Evolutionary conservation across 371 early-diverging fungal genomes (phyloP), one percentile per base, ranked within the genome.

Genomic region (Mucor saturninus): DNA sequence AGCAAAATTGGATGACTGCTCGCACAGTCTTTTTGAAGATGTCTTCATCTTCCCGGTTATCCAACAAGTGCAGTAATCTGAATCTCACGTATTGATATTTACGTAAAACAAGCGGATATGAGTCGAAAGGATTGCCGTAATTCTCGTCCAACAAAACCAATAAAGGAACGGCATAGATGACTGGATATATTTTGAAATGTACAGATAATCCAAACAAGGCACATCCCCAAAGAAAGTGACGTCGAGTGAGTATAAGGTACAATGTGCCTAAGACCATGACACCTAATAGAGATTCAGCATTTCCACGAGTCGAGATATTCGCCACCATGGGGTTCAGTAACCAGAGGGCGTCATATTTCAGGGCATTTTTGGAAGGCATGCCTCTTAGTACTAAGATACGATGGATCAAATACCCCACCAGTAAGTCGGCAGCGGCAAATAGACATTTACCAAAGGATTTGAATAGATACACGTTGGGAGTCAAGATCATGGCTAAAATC

Each of bases 181-280:
- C 83, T 5, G 99, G 98, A 73, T 97, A 99, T 6, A 98, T 94
- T 72, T 99, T 99, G 65, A 98, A 87, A 72, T 99, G 99, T 7
- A 98, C 96, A 5, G 95, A 81, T n/a, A 96, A 69, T 0, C 98
- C 99, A 83, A 93, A 95, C 35, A 91, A 38, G 9, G 88, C 75
- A 5, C 93, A 92, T 0, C 88, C 93, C 32, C 76, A 57, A 7
- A 67, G 74, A 31, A 86, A 73, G 28, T 53, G 48, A 26, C 80
- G 74, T 21, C 82, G 76, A 13, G 68, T 76, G 54, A 89, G 62
- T 14, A 97, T 68, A n/a, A 81, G 68, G 64, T 89, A 93, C 4
- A 98, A 67, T 2, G 89, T 79, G 2, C 84, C 88, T 37, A 98
- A 71, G 0, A 95, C 89, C 76, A 95, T 81, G 2, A 83, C 84